Evolutionary conservation across 345 rosid genomes (phyloP).

Genomic region (Linum lewisii): DNA sequence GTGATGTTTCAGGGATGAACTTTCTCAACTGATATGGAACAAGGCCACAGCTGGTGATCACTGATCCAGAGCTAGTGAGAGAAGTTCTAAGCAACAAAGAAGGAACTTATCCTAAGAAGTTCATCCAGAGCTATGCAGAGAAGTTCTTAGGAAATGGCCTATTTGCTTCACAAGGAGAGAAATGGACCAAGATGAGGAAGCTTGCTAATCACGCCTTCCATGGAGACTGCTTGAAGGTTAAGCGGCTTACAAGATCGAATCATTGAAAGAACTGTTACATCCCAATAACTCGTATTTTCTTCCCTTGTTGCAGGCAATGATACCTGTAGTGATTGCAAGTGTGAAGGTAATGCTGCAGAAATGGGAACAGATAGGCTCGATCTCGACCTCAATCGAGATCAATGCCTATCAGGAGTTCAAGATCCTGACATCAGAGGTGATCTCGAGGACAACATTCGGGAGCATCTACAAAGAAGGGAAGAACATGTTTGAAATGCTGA

Average conservation of each 20-base stretch:
- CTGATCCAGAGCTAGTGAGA: not conserved
- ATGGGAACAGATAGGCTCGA: not conserved
- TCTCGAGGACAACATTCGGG: not conserved
- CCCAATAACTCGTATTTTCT: too few relatives aligned
- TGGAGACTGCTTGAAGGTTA: too few relatives aligned
- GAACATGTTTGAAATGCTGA: not conserved
- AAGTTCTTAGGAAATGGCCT: too few relatives aligned
- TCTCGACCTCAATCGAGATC: not conserved
- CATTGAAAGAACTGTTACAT: too few relatives aligned
- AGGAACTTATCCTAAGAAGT: not conserved
- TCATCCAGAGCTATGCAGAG: not conserved
- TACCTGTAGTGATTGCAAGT: too few relatives aligned
- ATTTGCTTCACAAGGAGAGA: too few relatives aligned
- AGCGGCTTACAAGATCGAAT: too few relatives aligned
- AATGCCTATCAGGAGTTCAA: not conserved
- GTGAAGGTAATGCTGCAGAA: not conserved
- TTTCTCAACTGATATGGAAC: not conserved
- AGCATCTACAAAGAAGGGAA: not conserved
- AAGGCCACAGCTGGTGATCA: not conserved
- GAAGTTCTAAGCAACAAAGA: not conserved
- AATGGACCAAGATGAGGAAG: too few relatives aligned
- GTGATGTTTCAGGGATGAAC: not conserved
- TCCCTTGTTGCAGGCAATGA: not conserved
- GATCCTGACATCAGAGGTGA: not conserved
- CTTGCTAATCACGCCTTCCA: too few relatives aligned